A percentile compares a stretch with the other conserved stretches of the same genome.
phyloP scores from a whole-genome alignment of 768 basidiomycete species.

The Hygrophorus pudorinus region DNA sequence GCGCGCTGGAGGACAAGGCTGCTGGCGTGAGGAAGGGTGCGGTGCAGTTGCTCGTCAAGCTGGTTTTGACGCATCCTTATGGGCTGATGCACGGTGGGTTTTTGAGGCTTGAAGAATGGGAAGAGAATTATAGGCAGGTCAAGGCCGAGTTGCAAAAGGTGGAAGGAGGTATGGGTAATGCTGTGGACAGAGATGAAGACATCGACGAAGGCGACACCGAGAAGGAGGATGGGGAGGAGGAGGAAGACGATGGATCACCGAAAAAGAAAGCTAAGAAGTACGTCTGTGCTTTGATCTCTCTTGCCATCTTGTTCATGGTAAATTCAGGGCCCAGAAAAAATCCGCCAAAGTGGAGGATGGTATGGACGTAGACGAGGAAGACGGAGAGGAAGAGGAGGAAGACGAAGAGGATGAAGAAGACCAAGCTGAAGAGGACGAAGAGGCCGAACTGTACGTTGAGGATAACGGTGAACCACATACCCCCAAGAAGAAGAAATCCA shows the following conservation, averaged over 20 bases:
- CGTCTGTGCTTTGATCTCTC: neutral
- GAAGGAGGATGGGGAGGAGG: conserved; percentile 15
- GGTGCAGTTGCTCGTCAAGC: conserved; percentile 59
- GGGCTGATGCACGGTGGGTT: conserved; percentile 75
- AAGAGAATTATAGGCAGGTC: conserved; percentile 56
- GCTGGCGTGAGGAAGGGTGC: conserved; percentile 82
- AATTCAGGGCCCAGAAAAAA: conserved; percentile 18
- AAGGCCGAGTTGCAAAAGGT: conserved; percentile 57
- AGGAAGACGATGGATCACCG: conserved; percentile 16
- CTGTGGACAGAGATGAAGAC: conserved; percentile 34
- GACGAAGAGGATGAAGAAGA: conserved; percentile 30
- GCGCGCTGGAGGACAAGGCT: conserved; percentile 82
- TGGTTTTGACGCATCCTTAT: conserved; percentile 86
- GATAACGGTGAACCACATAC: conserved; percentile 14
- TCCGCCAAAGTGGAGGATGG: conserved; percentile 26
- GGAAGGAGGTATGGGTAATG: conserved; percentile 59
- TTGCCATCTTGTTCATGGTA: neutral
- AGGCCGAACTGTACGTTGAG: conserved; percentile 30
- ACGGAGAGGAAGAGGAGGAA: conserved; percentile 27
- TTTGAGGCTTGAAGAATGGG: conserved; percentile 63
- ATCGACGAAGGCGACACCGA: conserved; percentile 24
- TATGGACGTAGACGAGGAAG: conserved; percentile 48
- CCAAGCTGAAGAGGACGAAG: conserved; percentile 26
- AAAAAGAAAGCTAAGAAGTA: conserved; percentile 27
- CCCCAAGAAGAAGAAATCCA: conserved; percentile 16